Percentiles rank a stretch among this genome's conserved stretches.
These are phyloP conservation scores for Triangularia setosa DNA, from an alignment of 2,329 filamentous ascomycete species.

Conservation along the genomic window DNA sequence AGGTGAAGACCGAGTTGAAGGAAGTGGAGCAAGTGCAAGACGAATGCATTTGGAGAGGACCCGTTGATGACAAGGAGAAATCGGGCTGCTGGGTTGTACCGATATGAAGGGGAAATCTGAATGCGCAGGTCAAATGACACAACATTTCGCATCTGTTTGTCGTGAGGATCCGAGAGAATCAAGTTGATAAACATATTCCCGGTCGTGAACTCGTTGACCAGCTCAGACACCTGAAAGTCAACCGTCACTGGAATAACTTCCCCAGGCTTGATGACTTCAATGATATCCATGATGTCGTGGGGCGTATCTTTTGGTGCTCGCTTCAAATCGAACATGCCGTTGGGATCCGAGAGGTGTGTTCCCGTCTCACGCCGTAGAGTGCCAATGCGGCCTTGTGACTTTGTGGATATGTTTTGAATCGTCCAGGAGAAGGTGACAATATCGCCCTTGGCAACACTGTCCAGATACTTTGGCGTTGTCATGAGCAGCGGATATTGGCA, in stretches of 20 bases:
- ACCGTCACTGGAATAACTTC: slow-evolving; percentile 11
- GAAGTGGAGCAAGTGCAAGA: slow-evolving; percentile 11
- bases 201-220: slow-evolving; percentile 10
- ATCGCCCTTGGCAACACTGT: slow-evolving; percentile 16
- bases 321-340: slow-evolving; percentile 10
- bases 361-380: background rate
- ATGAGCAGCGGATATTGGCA: slow-evolving; percentile 16
- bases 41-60: slow-evolving; percentile 9
- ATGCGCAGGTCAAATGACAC: slow-evolving; percentile 15
- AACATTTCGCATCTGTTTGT: background rate
- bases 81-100: slow-evolving; percentile 11
- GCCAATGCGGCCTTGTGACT: slow-evolving; percentile 8
- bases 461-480: slow-evolving; percentile 13
- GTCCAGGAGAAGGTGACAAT: slow-evolving; percentile 14
- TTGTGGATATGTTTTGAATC: slow-evolving; percentile 15
- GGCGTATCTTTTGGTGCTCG: slow-evolving; percentile 6
- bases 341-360: slow-evolving; percentile 11
- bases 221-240: slow-evolving; percentile 12
- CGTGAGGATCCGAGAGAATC: slow-evolving; percentile 11
- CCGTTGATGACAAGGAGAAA: slow-evolving; percentile 16
- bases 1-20: slow-evolving; percentile 11
- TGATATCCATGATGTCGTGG: slow-evolving; percentile 14
- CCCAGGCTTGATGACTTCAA: slow-evolving; percentile 13
- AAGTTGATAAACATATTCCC: slow-evolving; percentile 14
- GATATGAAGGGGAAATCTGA: slow-evolving; percentile 15